A percentile compares a stretch with the other conserved stretches of the same genome.
phyloP scores from a whole-genome alignment of 306 rosid genomes.

The Rosa rugosa region DNA sequence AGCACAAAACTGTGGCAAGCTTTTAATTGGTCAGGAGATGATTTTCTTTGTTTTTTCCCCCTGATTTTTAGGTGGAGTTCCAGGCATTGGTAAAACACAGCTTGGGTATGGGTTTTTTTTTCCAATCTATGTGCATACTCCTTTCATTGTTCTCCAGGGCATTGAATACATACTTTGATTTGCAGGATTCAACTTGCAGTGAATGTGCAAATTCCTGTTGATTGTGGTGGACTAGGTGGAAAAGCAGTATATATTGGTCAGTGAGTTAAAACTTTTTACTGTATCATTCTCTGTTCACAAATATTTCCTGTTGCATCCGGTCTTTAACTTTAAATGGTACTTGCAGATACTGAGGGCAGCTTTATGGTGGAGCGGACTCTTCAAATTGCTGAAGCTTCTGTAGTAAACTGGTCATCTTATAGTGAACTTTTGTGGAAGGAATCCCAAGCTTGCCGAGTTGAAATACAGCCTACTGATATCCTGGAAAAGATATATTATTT shows the following conservation, averaged over 20 bases:
- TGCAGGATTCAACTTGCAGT: constrained; percentile 93
- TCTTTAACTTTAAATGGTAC: constrained; percentile 20
- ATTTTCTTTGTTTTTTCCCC: constrained; percentile 11
- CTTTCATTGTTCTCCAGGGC: constrained; percentile 13
- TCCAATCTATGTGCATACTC: constrained; percentile 8
- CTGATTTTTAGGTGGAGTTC: constrained; percentile 73
- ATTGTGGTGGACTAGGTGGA: constrained; percentile 79
- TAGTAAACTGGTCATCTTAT: constrained; percentile 64
- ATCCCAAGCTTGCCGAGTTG: constrained; percentile 40
- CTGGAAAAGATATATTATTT: constrained; percentile 80
- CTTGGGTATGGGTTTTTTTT: constrained; percentile 56
- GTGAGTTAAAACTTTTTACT: constrained; percentile 12
- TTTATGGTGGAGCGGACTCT: constrained; percentile 90
- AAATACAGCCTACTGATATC: constrained; percentile 58
- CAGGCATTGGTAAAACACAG: constrained; percentile 98
- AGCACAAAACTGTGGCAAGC: neutral
- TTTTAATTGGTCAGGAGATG: constrained; percentile 22
- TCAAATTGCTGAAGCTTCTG: constrained; percentile 90
- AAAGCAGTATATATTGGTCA: constrained; percentile 90
- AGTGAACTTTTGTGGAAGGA: constrained; percentile 49
- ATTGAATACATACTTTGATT: constrained; percentile 22
- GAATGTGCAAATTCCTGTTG: constrained; percentile 84
- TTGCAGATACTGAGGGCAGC: constrained; percentile 90
- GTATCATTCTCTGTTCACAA: constrained; percentile 17
- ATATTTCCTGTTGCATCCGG: constrained; percentile 18